A percentile compares a stretch with the other conserved stretches of the same genome.
Evolutionary conservation across 495 filamentous ascomycete genomes (phyloP).

Genomic region (Lepraria neglecta): DNA sequence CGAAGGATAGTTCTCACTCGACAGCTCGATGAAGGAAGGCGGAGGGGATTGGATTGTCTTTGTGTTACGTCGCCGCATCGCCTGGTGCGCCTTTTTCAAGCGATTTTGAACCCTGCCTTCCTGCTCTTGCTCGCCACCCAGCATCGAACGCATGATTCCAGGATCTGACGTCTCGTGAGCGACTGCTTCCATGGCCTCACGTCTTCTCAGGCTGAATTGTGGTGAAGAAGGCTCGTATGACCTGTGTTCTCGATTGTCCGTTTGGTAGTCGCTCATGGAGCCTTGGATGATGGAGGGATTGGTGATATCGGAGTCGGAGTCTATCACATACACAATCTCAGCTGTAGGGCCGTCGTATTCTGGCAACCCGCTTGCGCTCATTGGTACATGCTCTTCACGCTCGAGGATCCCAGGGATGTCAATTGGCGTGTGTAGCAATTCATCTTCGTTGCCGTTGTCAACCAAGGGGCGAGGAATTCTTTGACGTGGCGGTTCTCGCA

Average conservation of each 20-base stretch:
- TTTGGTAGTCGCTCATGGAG: neutral
- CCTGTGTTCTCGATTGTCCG: neutral
- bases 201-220: neutral
- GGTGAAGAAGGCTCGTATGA: neutral
- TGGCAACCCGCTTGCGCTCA: neutral
- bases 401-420: neutral
- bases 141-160: no score
- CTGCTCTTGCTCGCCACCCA: no score
- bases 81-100: no score
- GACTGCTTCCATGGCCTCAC: neutral
- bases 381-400: neutral
- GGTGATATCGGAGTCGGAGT: neutral
- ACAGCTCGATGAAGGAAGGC: no score
- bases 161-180: no score
- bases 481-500: neutral
- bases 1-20: no score
- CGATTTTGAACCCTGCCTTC: no score
- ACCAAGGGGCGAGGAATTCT: neutral
- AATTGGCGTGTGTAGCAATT: neutral
- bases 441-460: no score
- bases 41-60: no score
- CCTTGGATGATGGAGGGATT: neutral
- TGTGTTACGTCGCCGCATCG: no score
- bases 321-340: neutral
- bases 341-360: neutral